phyloP scores from a whole-genome alignment of 78 protist species.

The Monosiga brevicollis region DNA sequence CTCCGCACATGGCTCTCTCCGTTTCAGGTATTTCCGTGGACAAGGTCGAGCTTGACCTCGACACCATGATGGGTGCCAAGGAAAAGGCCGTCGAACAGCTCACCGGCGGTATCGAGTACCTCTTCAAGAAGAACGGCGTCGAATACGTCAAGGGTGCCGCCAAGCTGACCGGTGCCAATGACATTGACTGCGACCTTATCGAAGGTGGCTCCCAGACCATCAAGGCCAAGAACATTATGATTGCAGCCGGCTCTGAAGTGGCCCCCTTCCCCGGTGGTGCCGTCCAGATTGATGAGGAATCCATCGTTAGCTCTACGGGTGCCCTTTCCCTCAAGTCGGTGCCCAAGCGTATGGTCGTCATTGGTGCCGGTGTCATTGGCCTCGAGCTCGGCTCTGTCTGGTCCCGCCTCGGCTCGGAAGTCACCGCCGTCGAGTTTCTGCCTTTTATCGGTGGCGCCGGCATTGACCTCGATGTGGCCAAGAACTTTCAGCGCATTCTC shows the following conservation, averaged over 20 bases:
- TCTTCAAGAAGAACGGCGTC: constrained; percentile 90
- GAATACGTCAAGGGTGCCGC: constrained; percentile 78
- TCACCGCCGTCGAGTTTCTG: constrained; percentile 94
- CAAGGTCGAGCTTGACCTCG: constrained; percentile 46
- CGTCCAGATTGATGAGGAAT: constrained; percentile 81
- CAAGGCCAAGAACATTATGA: constrained; percentile 74
- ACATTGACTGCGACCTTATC: constrained; percentile 40
- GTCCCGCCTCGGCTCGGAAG: constrained; percentile 95
- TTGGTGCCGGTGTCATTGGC: constrained; percentile 99
- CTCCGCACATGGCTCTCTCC: background rate
- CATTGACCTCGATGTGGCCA: constrained; percentile 65
- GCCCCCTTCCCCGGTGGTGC: constrained; percentile 51
- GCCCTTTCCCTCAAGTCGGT: constrained; percentile 73
- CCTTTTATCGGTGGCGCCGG: constrained; percentile 72
- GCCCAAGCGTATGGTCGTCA: constrained; percentile 88
- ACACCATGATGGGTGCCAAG: constrained; percentile 75
- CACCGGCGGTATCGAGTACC: constrained; percentile 87
- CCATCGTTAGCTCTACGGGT: constrained; percentile 91
- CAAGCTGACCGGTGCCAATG: constrained; percentile 28
- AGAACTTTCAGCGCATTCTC: constrained; percentile 51
- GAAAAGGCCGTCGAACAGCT: constrained; percentile 51
- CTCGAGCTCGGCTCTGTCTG: constrained; percentile 96
- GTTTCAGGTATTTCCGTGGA: constrained; percentile 2
- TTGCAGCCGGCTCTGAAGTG: constrained; percentile 94
- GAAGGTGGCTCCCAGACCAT: constrained; percentile 50